Evolutionary conservation across 78 protist genomes (phyloP).

Genomic region (Polysphondylium violaceum): DNA sequence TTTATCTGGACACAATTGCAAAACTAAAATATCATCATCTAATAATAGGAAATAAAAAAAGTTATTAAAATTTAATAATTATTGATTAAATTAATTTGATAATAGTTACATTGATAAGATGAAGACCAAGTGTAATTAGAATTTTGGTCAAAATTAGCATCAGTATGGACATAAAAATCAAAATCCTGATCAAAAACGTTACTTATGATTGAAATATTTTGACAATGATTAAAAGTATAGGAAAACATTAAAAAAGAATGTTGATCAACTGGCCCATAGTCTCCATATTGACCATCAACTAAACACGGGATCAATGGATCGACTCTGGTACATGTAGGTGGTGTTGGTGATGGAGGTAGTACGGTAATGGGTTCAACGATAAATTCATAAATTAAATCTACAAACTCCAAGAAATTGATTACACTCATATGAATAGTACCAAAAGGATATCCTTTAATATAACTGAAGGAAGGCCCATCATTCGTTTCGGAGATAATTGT

Average conservation of each 20-base stretch:
- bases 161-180: slow-evolving; percentile 35
- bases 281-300: slow-evolving; percentile 13
- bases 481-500: too few relatives aligned
- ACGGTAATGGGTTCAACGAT: slow-evolving; percentile 46
- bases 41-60: not conserved
- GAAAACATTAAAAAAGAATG: slow-evolving; percentile 2
- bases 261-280: too few relatives aligned
- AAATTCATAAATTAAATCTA: slow-evolving; percentile 23
- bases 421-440: slow-evolving; percentile 27
- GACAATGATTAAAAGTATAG: slow-evolving; percentile 4
- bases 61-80: not conserved
- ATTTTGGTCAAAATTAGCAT: too few relatives aligned
- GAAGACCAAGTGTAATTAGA: slow-evolving; percentile 7
- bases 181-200: slow-evolving; percentile 9
- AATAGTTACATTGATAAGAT: slow-evolving; percentile 33
- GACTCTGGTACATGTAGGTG: not conserved
- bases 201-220: slow-evolving; percentile 20
- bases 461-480: not conserved
- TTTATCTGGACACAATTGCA: slow-evolving; percentile 31
- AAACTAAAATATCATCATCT: slow-evolving; percentile 10
- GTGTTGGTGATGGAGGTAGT: not conserved
- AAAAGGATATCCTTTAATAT: slow-evolving; percentile 10
- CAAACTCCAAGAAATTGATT: not conserved
- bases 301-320: slow-evolving; percentile 16
- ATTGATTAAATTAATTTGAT: not conserved